Evolutionary conservation across 177 flowering plant genomes (phyloP).

Genomic region (Vitis hybrid): DNA sequence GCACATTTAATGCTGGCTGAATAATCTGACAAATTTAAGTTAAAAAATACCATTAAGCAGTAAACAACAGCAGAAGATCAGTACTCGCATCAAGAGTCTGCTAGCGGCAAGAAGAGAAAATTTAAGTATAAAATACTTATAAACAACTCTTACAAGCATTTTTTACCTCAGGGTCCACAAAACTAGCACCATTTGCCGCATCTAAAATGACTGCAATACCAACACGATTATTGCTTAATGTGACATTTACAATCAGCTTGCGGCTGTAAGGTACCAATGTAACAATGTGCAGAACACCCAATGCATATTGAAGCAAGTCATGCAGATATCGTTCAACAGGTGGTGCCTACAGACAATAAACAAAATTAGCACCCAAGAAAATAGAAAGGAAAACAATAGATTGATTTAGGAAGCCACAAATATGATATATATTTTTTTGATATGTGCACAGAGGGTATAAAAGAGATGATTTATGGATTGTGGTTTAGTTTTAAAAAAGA

Average conservation of each 20-base stretch:
- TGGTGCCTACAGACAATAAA: slow-evolving; percentile 62
- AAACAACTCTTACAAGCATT: not conserved
- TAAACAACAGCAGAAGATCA: not conserved
- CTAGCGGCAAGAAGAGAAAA: not conserved
- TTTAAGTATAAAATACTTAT: not conserved
- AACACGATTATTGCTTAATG: slow-evolving; percentile 75
- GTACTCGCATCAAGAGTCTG: not conserved
- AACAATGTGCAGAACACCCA: slow-evolving; percentile 85
- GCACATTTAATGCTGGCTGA: slow-evolving; percentile 77
- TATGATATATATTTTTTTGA: too few relatives aligned
- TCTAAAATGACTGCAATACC: slow-evolving; percentile 93
- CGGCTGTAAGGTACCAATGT: slow-evolving; percentile 79
- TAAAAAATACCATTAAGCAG: not conserved
- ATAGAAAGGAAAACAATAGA: not conserved
- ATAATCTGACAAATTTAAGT: slow-evolving; percentile 52
- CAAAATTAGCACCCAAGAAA: not conserved
- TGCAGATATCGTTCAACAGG: slow-evolving; percentile 94
- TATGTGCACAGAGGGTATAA: too few relatives aligned
- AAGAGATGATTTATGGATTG: too few relatives aligned
- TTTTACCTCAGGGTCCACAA: slow-evolving; percentile 79
- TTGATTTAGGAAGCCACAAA: not conserved
- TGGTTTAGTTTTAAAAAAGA: too few relatives aligned
- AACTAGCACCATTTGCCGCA: slow-evolving; percentile 72
- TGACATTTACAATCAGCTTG: slow-evolving; percentile 70
- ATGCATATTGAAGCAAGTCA: slow-evolving; percentile 95